Percentiles rank a stretch among this genome's conserved stretches.
Evolutionary conservation across 2,329 filamentous ascomycete genomes (phyloP).

Genomic region (Pseudogymnoascus verrucosus): DNA sequence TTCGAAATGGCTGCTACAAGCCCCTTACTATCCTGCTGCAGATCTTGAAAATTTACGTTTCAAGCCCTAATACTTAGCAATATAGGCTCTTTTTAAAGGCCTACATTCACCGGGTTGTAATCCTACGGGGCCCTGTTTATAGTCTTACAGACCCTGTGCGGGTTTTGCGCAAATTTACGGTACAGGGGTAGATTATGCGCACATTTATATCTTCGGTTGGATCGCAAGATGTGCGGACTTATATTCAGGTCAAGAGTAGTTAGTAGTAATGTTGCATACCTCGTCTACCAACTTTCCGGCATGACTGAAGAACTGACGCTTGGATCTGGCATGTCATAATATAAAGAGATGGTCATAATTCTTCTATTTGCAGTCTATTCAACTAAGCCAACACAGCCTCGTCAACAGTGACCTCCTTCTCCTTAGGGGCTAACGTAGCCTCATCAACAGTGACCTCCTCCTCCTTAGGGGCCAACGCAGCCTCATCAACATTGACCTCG

Average conservation of each 20-base stretch:
- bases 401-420: neutral
- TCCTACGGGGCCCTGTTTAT: neutral
- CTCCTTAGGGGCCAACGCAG: no score
- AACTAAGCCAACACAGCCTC: neutral
- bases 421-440: neutral
- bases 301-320: neutral
- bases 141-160: neutral
- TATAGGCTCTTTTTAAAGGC: neutral
- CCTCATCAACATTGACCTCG: no score
- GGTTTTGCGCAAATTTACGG: neutral
- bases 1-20: neutral
- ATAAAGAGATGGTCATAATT: slow-evolving; percentile 1
- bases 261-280: neutral
- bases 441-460: neutral
- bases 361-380: slow-evolving; percentile 1
- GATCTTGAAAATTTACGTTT: neutral
- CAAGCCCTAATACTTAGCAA: neutral
- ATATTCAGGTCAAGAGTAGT: neutral
- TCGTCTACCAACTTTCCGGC: neutral
- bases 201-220: neutral
- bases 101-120: neutral
- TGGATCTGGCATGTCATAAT: neutral
- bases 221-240: neutral
- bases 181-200: neutral
- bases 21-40: neutral